Conservation (phyloP, 306 rosid species). For the Vigna mungo region DNA sequence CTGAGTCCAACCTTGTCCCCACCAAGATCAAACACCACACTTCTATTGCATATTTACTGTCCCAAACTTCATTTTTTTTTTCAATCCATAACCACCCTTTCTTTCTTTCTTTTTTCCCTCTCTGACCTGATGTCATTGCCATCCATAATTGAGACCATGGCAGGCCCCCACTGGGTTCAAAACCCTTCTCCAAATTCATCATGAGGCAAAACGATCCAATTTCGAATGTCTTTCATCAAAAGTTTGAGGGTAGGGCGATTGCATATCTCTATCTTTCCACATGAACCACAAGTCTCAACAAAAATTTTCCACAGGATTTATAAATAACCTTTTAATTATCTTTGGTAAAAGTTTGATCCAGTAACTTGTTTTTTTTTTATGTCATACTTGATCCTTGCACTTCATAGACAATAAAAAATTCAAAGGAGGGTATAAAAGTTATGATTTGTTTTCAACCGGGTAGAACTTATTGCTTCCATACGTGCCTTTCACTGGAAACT, state of each 20-base stretch:
- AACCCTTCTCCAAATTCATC: constrained; percentile 33
- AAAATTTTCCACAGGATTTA: not conserved
- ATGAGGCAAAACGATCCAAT: constrained; percentile 7
- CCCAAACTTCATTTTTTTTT: not conserved
- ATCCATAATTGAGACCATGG: constrained; percentile 43
- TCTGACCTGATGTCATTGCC: constrained; percentile 37
- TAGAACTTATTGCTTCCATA: not conserved
- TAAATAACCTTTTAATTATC: not conserved
- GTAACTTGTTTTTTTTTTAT: not conserved
- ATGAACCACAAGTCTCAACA: not conserved
- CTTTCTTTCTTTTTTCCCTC: not conserved
- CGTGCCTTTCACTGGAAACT: not conserved
- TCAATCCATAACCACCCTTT: constrained; percentile 8
- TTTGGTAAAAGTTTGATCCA: not conserved
- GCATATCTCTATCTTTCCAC: not conserved
- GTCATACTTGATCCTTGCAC: not conserved
- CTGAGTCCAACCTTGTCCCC: constrained; percentile 49
- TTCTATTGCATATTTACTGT: constrained; percentile 34
- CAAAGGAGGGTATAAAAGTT: not conserved
- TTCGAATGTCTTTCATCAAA: constrained; percentile 1
- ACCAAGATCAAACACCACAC: constrained; percentile 37
- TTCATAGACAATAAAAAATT: too few relatives aligned
- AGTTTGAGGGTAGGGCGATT: not conserved
- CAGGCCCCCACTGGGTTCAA: constrained; percentile 39
- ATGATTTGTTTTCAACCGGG: not conserved